A percentile compares a stretch with the other conserved stretches of the same genome.
Evolutionary conservation across 2,329 filamentous ascomycete species (phyloP).

Genomic region (Elsinoe necatrix): DNA sequence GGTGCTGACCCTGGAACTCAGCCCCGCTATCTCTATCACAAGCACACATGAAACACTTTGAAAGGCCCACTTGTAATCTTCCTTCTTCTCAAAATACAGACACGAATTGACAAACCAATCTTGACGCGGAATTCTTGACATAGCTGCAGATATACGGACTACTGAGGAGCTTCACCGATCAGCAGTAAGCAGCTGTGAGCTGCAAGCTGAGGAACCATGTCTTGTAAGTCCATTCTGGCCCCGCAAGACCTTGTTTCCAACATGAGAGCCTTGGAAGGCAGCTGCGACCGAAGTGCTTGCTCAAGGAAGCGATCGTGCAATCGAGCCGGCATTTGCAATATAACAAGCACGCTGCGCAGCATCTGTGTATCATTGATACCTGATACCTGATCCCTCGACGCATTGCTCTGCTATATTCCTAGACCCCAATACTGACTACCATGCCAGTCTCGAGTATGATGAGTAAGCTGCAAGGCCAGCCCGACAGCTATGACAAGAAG

Average conservation of each 20-base stretch:
- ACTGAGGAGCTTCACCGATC: neutral
- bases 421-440: neutral
- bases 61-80: neutral
- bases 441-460: conserved; percentile 73
- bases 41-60: conserved; percentile 1
- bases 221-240: neutral
- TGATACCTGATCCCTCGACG: neutral
- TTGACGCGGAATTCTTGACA: neutral
- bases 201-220: neutral
- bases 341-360: neutral
- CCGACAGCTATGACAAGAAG: conserved; percentile 99
- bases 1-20: conserved; percentile 2
- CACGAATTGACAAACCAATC: neutral
- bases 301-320: neutral
- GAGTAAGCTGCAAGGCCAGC: conserved; percentile 92
- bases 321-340: neutral
- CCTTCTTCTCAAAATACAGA: neutral
- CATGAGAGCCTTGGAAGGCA: neutral
- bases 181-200: neutral
- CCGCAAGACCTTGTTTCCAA: neutral
- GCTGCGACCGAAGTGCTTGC: neutral
- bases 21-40: conserved; percentile 6
- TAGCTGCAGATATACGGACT: neutral
- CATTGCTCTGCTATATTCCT: neutral
- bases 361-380: neutral